These are phyloP conservation scores for Staphylotrichum tortipilum DNA, from an alignment of 495 filamentous ascomycete genomes.

Conservation along the genomic window DNA sequence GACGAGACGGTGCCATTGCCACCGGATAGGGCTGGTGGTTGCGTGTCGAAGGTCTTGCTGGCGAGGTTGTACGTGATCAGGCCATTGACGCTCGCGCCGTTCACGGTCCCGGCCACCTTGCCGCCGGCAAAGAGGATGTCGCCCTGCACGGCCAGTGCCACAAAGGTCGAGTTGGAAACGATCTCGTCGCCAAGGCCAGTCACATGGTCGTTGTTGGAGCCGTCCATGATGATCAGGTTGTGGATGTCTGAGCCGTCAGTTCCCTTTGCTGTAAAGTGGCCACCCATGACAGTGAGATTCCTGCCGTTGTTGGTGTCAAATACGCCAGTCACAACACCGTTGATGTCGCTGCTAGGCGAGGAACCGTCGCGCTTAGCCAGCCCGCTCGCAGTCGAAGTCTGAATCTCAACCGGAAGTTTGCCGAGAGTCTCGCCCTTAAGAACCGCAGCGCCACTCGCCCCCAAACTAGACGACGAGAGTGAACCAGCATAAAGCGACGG, in stretches of 20 bases:
- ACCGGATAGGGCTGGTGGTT: constrained; percentile 65
- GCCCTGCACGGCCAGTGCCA: constrained; percentile 57
- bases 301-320: constrained; percentile 60
- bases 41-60: constrained; percentile 49
- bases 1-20: constrained; percentile 62
- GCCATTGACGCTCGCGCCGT: constrained; percentile 57
- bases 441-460: constrained; percentile 59
- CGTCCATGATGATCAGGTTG: constrained; percentile 69
- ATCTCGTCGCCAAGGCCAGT: constrained; percentile 62
- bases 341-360: constrained; percentile 34
- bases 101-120: constrained; percentile 59
- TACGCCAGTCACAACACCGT: constrained; percentile 63
- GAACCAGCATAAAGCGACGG: constrained; percentile 68
- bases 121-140: constrained; percentile 78
- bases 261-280: constrained; percentile 68
- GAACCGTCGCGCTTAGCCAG: constrained; percentile 50
- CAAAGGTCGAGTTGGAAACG: constrained; percentile 62
- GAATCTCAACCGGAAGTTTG: constrained; percentile 55
- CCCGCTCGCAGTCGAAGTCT: constrained; percentile 30
- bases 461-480: constrained; percentile 59
- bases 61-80: constrained; percentile 70
- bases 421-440: constrained; percentile 44
- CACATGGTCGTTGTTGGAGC: constrained; percentile 48
- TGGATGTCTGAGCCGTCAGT: constrained; percentile 62
- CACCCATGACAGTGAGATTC: constrained; percentile 82